Base-by-base conservation (phyloP, 2,329 filamentous ascomycete species). In the Zymoseptoria crescenta region DNA sequence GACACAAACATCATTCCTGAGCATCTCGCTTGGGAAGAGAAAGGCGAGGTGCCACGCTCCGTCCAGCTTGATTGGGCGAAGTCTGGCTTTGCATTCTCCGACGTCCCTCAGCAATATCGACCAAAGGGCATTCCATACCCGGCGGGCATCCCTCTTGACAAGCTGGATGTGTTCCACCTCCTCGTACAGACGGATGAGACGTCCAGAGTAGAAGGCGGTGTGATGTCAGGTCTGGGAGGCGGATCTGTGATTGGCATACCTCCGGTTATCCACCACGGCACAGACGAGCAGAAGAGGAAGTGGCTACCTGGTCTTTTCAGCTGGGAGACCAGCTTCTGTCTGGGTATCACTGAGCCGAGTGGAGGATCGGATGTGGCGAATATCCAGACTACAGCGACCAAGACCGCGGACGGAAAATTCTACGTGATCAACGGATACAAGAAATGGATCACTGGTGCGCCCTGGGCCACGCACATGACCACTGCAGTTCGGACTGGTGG, bases 341-440 rank as follows among this genome's bases (percentile, higher is more conserved):
- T 87, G 9, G 84, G 83, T 1, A 83, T 87, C 59, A 87, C 85
- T 1, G 85, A 88, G 69, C 84, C 85, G 0, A 67, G 59, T 55
- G 83, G 81, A 58, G 82, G 83, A 0, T 86, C 83, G 0, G 86
- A 88, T 67, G 84, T 88, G 2, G 84, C 83, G 0, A 82, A 81
- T 62, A 80, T 88, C 51, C 76, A 77, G 55, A 87, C 85, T 2
- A 86, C 81, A 0, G 86, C 86, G 0, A 55, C 61, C n/a, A 68
- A 68, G 52, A 64, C 68, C 8, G 19, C 61, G 1, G 75, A 81
- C 45, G 81, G 79, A 0, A 74, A 76, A 35, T 69, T 75, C 54
- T 88, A 86, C 65, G 67, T 86, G 41, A 83, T 87, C n/a, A 86
- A 85, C 58, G 85, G 85, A 0, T 79, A 80, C 55, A 87, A 88